phyloP scores from a whole-genome alignment of 1,284 basidiomycete genomes.

The Fomitiporia mediterranea region DNA sequence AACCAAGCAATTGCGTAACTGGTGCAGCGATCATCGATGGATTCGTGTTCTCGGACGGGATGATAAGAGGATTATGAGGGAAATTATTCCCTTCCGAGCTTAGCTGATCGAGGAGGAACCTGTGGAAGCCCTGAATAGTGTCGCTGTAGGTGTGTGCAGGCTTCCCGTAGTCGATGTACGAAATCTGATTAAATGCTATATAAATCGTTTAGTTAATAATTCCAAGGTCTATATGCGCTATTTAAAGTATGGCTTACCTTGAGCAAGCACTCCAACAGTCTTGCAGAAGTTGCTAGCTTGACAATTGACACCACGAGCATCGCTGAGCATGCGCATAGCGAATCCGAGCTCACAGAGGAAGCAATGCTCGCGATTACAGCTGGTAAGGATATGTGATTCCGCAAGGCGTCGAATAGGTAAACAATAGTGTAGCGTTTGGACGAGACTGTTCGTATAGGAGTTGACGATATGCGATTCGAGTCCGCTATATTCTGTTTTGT shows the following conservation, averaged over 20 bases:
- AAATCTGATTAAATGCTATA: conserved; percentile 71
- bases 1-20: conserved; percentile 77
- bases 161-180: conserved; percentile 85
- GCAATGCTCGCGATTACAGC: conserved; percentile 88
- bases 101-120: conserved; percentile 85
- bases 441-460: conserved; percentile 92
- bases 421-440: conserved; percentile 89
- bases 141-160: conserved; percentile 74
- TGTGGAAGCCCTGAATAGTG: conserved; percentile 92
- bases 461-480: conserved; percentile 97
- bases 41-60: conserved; percentile 33
- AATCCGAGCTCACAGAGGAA: conserved; percentile 96
- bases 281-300: conserved; percentile 97
- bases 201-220: conserved; percentile 18
- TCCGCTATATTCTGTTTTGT: conserved; percentile 85
- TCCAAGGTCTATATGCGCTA: neutral
- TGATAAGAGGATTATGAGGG: conserved; percentile 53
- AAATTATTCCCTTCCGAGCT: conserved; percentile 63
- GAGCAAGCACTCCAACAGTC: conserved; percentile 76
- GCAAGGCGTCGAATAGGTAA: conserved; percentile 77
- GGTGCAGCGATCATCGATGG: conserved; percentile 48
- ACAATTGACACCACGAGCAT: conserved; percentile 91
- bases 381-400: conserved; percentile 86
- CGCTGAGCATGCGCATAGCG: conserved; percentile 91
- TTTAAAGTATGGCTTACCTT: conserved; percentile 47